These are phyloP conservation scores for Coniochaeta hoffmannii DNA, from an alignment of 2,329 filamentous ascomycete species.

Conservation along the genomic window DNA sequence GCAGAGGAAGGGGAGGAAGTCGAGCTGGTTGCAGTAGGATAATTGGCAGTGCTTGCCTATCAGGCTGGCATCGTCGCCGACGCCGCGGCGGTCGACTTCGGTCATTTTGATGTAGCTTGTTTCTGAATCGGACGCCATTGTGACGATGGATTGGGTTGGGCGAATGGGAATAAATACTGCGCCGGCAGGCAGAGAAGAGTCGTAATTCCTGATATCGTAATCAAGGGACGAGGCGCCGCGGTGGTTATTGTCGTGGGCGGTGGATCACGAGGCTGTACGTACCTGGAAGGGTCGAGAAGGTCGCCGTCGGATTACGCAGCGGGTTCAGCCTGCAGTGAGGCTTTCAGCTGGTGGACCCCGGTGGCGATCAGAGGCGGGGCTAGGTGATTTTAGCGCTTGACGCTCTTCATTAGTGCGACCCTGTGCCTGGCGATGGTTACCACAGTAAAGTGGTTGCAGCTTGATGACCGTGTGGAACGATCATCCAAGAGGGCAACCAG, in stretches of 20 bases:
- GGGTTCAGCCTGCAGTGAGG: not conserved
- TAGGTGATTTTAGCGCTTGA: not conserved
- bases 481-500: no score
- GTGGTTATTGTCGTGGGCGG: not conserved
- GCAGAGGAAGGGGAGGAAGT: constrained; percentile 93
- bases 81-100: constrained; percentile 34
- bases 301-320: not conserved
- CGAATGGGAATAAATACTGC: not conserved
- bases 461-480: no score
- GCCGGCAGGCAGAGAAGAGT: not conserved
- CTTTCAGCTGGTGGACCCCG: not conserved
- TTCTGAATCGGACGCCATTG: constrained; percentile 43
- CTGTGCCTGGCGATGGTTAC: no score
- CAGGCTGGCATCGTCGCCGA: constrained; percentile 60
- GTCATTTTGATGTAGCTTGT: constrained; percentile 67
- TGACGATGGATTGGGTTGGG: constrained; percentile 11
- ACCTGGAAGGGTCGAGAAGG: constrained; percentile 3
- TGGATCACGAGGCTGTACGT: not conserved
- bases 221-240: not conserved
- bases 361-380: not conserved
- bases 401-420: not conserved
- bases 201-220: not conserved
- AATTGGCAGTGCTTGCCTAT: constrained; percentile 90
- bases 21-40: constrained; percentile 85
- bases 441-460: no score